Evolutionary conservation across 306 rosid genomes (phyloP).

Genomic region (Corylus avellana): DNA sequence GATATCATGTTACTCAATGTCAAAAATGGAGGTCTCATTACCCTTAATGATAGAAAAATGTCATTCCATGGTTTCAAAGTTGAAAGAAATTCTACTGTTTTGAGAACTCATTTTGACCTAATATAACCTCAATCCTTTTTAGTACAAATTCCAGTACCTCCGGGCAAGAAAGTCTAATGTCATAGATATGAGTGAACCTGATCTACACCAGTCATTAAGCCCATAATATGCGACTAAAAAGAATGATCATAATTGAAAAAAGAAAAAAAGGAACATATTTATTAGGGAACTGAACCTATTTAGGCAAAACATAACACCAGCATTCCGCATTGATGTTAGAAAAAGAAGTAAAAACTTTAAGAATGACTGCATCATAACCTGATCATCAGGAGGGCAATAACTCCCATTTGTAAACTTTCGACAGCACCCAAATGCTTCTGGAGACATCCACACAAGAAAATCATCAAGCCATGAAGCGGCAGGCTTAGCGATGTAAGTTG

Average conservation of each 20-base stretch:
- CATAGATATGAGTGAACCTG: neutral
- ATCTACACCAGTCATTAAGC: neutral
- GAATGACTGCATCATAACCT: constrained; percentile 43
- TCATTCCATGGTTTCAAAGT: neutral
- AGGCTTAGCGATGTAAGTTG: constrained; percentile 94
- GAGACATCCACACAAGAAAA: constrained; percentile 97
- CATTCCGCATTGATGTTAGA: neutral
- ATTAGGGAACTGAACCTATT: neutral
- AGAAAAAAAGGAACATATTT: neutral
- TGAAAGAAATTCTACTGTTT: neutral
- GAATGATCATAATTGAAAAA: neutral
- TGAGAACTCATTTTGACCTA: neutral
- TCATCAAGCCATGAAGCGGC: constrained; percentile 99
- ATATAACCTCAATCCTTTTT: constrained; percentile 1
- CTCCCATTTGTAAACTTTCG: constrained; percentile 86
- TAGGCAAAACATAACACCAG: neutral
- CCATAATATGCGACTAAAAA: neutral
- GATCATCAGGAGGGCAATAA: constrained; percentile 96
- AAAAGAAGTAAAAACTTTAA: neutral
- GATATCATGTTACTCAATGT: neutral
- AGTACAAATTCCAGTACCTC: neutral
- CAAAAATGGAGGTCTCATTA: neutral
- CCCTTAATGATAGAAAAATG: neutral
- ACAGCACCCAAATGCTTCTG: constrained; percentile 99
- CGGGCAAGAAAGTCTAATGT: neutral